Base-by-base conservation (phyloP, 1,139 yeast species). In the Magnusiomyces sp. region DNA sequence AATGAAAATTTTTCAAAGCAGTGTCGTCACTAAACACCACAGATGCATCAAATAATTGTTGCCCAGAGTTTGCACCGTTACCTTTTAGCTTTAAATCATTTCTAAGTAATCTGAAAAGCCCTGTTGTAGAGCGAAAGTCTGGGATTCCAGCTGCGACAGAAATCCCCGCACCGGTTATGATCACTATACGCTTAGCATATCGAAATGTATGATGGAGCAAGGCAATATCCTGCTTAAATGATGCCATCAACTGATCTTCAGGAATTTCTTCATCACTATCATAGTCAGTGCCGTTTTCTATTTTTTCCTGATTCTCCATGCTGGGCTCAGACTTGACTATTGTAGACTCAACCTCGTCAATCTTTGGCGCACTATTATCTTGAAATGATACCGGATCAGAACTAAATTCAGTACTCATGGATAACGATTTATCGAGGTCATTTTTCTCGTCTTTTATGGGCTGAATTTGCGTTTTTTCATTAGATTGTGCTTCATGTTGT, bases 81-180 rank as follows among this genome's bases (percentile, higher is more conserved):
- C 55, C 56, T 64, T 43, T 73, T 76, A 67, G 45, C 56, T 59
- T 46, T 61, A 67, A 49, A 2, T 69, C 65, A 2, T 63, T 60
- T 56, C 80, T 79, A 45, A 84, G 76, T 49, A 81, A 73, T 54
- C 81, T 78, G 64, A 87, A 87, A 43, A 87, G 69, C 2, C 95
- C 95, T 56, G 81, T 78, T 13, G 82, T 72, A 0, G 95, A 85
- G 55, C 96, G 71, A 62, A 88, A 88, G 63, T 88, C 96, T 1
- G 95, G 95, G 41, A 88, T 87, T 2, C 96, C 96, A 0, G 95
- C 88, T 43, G 85, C 85, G 52, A 90, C 92, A 29, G 95, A 85
- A 33, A 86, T 80, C 2, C 96, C 96, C 10, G 96, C 96, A 2
- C 96, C 96, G 0, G 92, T 79, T 36, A 88, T 73, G 19, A 65